Conservation (phyloP, 345 rosid species). For the Acer yangbiense region DNA sequence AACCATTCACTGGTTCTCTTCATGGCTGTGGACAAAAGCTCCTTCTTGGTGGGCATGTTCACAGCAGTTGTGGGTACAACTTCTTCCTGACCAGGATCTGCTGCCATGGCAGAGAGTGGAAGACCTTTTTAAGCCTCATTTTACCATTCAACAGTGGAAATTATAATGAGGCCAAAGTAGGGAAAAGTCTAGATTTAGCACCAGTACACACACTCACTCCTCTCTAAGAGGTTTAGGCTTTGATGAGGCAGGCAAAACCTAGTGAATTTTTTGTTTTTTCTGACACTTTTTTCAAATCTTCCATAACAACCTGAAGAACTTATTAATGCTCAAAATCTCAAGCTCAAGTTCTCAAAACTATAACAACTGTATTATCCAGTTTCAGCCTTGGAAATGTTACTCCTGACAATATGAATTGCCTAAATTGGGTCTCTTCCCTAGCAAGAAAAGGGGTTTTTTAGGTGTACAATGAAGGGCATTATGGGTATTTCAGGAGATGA, state of each 20-base stretch:
- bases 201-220: not conserved
- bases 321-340: slow-evolving; percentile 14
- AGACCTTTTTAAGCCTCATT: slow-evolving; percentile 39
- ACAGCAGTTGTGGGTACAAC: slow-evolving; percentile 31
- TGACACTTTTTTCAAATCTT: slow-evolving; percentile 6
- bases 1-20: slow-evolving; percentile 96
- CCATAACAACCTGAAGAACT: slow-evolving; percentile 7
- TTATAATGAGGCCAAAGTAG: slow-evolving; percentile 19
- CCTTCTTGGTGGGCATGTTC: slow-evolving; percentile 66
- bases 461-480: slow-evolving; percentile 23
- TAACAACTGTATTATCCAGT: slow-evolving; percentile 18
- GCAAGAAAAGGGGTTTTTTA: not conserved
- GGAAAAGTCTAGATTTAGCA: slow-evolving; percentile 2
- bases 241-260: slow-evolving; percentile 9
- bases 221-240: slow-evolving; percentile 15
- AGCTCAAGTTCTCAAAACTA: slow-evolving; percentile 8
- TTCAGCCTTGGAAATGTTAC: slow-evolving; percentile 26
- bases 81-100: slow-evolving; percentile 47
- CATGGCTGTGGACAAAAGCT: slow-evolving; percentile 81
- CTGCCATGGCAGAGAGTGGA: slow-evolving; percentile 52
- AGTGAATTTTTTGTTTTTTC: slow-evolving; percentile 28
- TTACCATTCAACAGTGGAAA: slow-evolving; percentile 27
- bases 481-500: slow-evolving; percentile 24
- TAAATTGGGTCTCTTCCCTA: slow-evolving; percentile 5
- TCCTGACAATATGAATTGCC: slow-evolving; percentile 24